Conservation (phyloP, 129 eudicot species). For the Ambrosia artemisiifolia region DNA sequence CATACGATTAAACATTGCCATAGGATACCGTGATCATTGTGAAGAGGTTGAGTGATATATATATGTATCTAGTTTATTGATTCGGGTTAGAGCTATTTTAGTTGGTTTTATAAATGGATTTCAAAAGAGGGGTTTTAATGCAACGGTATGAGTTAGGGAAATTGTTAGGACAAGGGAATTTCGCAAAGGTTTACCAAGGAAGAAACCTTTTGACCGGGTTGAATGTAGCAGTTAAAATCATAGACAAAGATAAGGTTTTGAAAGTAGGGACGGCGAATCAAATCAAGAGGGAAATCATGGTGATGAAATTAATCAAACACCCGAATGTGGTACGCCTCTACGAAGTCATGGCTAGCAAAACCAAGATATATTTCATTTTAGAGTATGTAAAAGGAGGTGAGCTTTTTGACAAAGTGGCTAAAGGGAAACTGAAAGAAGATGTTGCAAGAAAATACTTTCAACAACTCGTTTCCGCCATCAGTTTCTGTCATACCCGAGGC, state of each 20-base stretch:
- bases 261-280: background rate
- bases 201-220: background rate
- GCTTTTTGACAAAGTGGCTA: background rate
- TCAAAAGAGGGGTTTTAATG: background rate
- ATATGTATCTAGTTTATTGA: background rate
- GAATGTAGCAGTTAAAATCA: conserved; percentile 2
- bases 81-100: background rate
- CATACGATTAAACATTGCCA: background rate
- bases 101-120: background rate
- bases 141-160: background rate
- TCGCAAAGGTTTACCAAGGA: conserved; percentile 4
- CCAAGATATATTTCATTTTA: background rate
- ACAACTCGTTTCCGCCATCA: background rate
- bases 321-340: background rate
- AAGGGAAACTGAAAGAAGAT: background rate
- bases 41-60: conserved; percentile 9
- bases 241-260: background rate
- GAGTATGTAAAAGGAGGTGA: conserved; percentile 9
- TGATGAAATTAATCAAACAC: background rate
- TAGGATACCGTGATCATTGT: background rate
- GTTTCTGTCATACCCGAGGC: background rate
- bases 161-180: conserved; percentile 1
- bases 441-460: background rate
- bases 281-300: background rate
- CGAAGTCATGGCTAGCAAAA: conserved; percentile 14